Evolutionary conservation across 2,329 filamentous ascomycete species (phyloP), one percentile per base, ranked within the genome.

Genomic region (Claviceps sp.): DNA sequence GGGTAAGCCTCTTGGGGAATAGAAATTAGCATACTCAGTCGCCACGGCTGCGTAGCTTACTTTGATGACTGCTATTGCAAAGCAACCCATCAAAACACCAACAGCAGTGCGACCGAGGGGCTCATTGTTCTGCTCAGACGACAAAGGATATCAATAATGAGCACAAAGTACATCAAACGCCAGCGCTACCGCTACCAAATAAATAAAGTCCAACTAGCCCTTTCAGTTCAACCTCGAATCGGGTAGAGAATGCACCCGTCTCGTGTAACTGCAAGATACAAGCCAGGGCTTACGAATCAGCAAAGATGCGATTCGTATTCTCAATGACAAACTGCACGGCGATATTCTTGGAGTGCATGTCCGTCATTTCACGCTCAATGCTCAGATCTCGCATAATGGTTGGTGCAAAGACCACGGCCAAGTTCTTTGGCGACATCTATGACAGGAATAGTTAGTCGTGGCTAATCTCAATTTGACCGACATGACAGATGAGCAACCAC

Each of bases 331-430:
- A 95, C 70, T 95, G 90, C 58, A 97, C 84, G 5, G 88, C 88
- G 57, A 85, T 77, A 60, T 95, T 95, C 77, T 97, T 96, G 60
- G 84, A 79, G 65, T 93, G 86, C 76, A 95, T 95, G 65, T 98
- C 93, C 34, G 84, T 91, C 82, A 98, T 94, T 67, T 98, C 93
- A 55, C 89, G 83, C 66, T 95, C 88, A 55, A 97, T 79, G 62
- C 85, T 91, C 63, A 83, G 77, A 52, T 94, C 89, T 59, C 91
- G 81, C 88, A 98, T 95, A 60, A 98, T 94, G 1, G 93, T 98
- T 7, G 93, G 93, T 8, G 93, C 93, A 65, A 98, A 98, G 40
- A 98, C 93, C 43, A 98, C 93, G 3, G 93, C 89, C 55, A 97
- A 72, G 64, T 98, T 98, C 70, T 94, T 87, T 52, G 91, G 87